A percentile compares a stretch with the other conserved stretches of the same genome.
These are phyloP conservation scores for Lasiodiplodia gonubiensis DNA, from an alignment of 2,329 filamentous ascomycete species.

Conservation along the genomic window DNA sequence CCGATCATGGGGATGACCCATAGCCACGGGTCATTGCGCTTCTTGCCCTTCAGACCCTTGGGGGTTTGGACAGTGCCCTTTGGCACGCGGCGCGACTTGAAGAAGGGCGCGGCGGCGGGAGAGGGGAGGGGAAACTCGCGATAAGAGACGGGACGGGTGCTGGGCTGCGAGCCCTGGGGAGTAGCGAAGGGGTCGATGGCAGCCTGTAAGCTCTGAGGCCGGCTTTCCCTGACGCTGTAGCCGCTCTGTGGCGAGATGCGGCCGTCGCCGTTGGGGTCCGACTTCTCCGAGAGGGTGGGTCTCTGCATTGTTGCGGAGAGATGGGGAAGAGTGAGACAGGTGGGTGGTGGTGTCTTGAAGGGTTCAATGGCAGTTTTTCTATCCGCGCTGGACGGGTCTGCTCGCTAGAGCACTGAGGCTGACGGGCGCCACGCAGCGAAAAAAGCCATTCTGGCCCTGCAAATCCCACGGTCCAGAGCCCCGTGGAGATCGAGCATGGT, in stretches of 20 bases:
- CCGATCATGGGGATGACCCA: conserved; percentile 24
- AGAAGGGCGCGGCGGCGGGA: conserved; percentile 11
- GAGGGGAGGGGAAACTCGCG: conserved; percentile 11
- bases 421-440: not conserved
- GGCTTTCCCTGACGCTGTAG: not conserved
- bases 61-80: conserved; percentile 26
- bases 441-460: not conserved
- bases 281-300: conserved; percentile 4
- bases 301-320: conserved; percentile 23
- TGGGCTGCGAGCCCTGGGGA: conserved; percentile 2
- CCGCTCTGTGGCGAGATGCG: not conserved
- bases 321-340: not conserved
- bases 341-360: not conserved
- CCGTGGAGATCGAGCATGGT: not conserved
- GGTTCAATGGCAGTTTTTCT: conserved; percentile 13
- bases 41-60: conserved; percentile 12
- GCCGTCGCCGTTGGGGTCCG: not conserved
- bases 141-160: not conserved
- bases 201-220: not conserved
- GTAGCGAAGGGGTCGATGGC: conserved; percentile 20
- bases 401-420: not conserved
- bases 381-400: not conserved
- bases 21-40: conserved; percentile 19
- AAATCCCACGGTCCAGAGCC: conserved; percentile 11
- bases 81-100: conserved; percentile 1